These are phyloP conservation scores for Raffaelea arxii DNA, from an alignment of 2,329 filamentous ascomycete species.

Conservation along the genomic window DNA sequence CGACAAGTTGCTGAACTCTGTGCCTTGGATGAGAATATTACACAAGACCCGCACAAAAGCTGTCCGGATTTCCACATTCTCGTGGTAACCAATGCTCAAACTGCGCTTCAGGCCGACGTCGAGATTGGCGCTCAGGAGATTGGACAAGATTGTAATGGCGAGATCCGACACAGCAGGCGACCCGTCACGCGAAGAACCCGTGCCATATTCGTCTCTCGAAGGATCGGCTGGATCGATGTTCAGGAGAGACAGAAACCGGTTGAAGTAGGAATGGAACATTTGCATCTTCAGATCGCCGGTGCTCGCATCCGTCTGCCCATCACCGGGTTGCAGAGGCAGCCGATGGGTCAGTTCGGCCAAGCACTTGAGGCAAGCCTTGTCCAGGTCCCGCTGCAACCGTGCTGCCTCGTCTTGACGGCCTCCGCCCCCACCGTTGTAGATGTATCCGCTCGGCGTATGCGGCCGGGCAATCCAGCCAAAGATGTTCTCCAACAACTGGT, in stretches of 20 bases:
- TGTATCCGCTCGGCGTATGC: slow-evolving; percentile 38
- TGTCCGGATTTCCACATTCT: slow-evolving; percentile 58
- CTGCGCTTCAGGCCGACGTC: slow-evolving; percentile 63
- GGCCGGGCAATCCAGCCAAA: slow-evolving; percentile 60
- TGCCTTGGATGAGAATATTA: slow-evolving; percentile 62
- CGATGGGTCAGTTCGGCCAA: slow-evolving; percentile 58
- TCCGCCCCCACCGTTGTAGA: slow-evolving; percentile 19
- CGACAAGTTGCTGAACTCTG: slow-evolving; percentile 59
- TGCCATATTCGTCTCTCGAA: slow-evolving; percentile 29
- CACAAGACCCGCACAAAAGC: slow-evolving; percentile 62
- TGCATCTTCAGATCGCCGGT: slow-evolving; percentile 60
- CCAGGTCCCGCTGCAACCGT: slow-evolving; percentile 54
- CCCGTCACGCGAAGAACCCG: slow-evolving; percentile 39
- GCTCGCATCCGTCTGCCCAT: slow-evolving; percentile 55
- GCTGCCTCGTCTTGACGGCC: slow-evolving; percentile 46
- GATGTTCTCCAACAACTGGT: slow-evolving; percentile 58
- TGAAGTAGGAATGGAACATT: slow-evolving; percentile 65
- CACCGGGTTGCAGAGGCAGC: slow-evolving; percentile 54
- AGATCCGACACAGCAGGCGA: slow-evolving; percentile 47
- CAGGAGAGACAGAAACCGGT: slow-evolving; percentile 55
- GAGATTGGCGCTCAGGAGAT: slow-evolving; percentile 60
- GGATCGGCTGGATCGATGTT: slow-evolving; percentile 44
- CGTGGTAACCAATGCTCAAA: slow-evolving; percentile 60
- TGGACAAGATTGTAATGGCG: slow-evolving; percentile 58
- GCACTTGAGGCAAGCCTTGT: slow-evolving; percentile 54